A percentile compares a stretch with the other conserved stretches of the same genome.
Conservation (phyloP, 1,139 yeast species). For the Blastobotrys capitulatus region DNA sequence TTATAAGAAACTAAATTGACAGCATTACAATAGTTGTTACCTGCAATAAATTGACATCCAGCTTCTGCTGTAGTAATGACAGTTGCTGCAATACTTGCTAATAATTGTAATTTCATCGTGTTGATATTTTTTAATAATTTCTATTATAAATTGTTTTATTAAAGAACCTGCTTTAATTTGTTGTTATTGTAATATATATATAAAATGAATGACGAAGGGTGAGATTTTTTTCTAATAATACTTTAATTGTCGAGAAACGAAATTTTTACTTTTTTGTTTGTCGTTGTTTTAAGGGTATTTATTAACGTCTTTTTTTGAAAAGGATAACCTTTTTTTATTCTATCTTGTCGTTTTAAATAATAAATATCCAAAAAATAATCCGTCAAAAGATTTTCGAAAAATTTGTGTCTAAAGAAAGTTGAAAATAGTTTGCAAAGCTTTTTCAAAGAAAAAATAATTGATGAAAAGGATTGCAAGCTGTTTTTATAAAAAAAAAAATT, state of each 20-base stretch:
- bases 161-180: not conserved
- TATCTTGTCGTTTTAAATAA: not conserved
- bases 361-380: not conserved
- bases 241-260: not conserved
- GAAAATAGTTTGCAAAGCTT: not conserved
- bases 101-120: constrained; percentile 13
- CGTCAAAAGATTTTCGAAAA: no score
- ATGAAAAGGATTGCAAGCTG: not conserved
- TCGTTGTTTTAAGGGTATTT: not conserved
- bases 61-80: constrained; percentile 17
- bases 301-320: not conserved
- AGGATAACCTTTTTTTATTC: not conserved
- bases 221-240: not conserved
- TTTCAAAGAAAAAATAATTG: not conserved
- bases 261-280: not conserved
- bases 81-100: constrained; percentile 15
- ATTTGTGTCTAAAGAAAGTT: no score
- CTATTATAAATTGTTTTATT: not conserved
- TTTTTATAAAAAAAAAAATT: not conserved
- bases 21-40: constrained; percentile 78
- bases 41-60: constrained; percentile 35
- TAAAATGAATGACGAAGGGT: not conserved
- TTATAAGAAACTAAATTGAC: constrained; percentile 64
- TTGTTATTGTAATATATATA: no score
- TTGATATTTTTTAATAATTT: not conserved